Conservation (phyloP, 2,329 filamentous ascomycete species). For the Paracorniculantispora psalliotae region DNA sequence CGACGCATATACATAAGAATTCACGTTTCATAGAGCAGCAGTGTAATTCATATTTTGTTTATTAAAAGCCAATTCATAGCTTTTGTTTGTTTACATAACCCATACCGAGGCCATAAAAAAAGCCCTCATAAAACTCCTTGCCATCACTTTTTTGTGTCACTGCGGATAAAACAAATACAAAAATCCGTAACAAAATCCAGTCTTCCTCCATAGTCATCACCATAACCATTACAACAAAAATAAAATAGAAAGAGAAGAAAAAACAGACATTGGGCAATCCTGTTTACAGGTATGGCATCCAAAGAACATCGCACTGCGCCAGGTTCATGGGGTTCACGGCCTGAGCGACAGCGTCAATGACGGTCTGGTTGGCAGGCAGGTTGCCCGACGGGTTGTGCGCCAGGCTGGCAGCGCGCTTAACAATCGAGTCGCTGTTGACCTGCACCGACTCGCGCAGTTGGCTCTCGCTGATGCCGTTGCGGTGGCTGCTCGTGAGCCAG, state of each 20-base stretch:
- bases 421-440: constrained; percentile 82
- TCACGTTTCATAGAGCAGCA: not conserved
- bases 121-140: constrained; percentile 8
- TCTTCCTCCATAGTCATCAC: not conserved
- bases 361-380: constrained; percentile 91
- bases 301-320: constrained; percentile 82
- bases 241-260: not conserved
- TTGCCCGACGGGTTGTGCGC: constrained; percentile 74
- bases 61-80: not conserved
- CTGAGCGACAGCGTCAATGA: constrained; percentile 88
- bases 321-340: constrained; percentile 90
- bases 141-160: not conserved
- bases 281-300: constrained; percentile 93
- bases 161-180: not conserved
- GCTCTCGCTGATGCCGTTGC: constrained; percentile 50
- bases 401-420: constrained; percentile 81
- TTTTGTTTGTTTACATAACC: not conserved
- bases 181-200: not conserved
- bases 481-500: constrained; percentile 82
- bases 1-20: too few species aligned
- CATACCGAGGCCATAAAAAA: not conserved
- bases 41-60: not conserved
- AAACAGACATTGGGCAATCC: not conserved
- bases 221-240: not conserved
- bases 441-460: constrained; percentile 76